Evolutionary conservation across 169 alveolate species (phyloP).

Genomic region (Hepatocystis sp.): DNA sequence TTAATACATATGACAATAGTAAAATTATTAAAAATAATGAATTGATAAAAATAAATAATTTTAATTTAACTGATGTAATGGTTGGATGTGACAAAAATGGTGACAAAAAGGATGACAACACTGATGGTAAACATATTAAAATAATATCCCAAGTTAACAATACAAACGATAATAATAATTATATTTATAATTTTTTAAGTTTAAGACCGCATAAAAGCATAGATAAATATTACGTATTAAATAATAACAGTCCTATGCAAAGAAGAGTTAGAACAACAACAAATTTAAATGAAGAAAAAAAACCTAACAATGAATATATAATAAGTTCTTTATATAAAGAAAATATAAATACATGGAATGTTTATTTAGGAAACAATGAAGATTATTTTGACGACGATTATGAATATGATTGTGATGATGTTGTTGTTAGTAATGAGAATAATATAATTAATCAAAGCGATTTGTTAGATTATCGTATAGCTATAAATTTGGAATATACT

Average conservation of each 20-base stretch:
- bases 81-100: too few species aligned
- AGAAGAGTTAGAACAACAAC: slow-evolving; percentile 60
- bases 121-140: too few species aligned
- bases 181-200: slow-evolving; percentile 23
- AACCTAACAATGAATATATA: slow-evolving; percentile 18
- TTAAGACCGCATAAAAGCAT: slow-evolving; percentile 20
- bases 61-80: too few species aligned
- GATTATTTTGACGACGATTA: slow-evolving; percentile 54
- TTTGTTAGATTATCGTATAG: slow-evolving; percentile 54
- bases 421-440: background rate
- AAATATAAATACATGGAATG: slow-evolving; percentile 66
- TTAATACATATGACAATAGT: too few species aligned
- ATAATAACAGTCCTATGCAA: slow-evolving; percentile 6
- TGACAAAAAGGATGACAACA: too few species aligned
- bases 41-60: too few species aligned
- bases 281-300: slow-evolving; percentile 11
- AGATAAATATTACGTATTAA: slow-evolving; percentile 43
- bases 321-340: slow-evolving; percentile 35
- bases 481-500: slow-evolving; percentile 51
- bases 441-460: slow-evolving; percentile 8
- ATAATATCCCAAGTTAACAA: too few species aligned
- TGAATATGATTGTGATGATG: slow-evolving; percentile 2
- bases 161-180: background rate
- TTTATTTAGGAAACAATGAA: slow-evolving; percentile 44
- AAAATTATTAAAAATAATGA: too few species aligned